These are phyloP conservation scores for Medicago ruthenica DNA, from an alignment of 306 rosid species.

Conservation along the genomic window DNA sequence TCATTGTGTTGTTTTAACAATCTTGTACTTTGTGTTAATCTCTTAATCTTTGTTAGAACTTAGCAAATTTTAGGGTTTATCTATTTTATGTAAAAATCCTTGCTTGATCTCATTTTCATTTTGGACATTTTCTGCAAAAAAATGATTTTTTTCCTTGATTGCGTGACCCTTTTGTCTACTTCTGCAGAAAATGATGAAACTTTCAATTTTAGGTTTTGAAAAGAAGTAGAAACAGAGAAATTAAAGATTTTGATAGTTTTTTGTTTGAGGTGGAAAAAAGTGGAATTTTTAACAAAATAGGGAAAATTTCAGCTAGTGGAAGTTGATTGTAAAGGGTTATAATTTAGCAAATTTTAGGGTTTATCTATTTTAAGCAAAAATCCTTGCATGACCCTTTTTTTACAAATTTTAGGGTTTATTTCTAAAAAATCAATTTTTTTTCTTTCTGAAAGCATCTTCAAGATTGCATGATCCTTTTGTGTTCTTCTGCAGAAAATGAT, in stretches of 20 bases:
- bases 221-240: constrained; percentile 27
- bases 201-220: constrained; percentile 37
- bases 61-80: not conserved
- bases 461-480: constrained; percentile 38
- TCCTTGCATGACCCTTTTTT: constrained; percentile 40
- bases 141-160: constrained; percentile 3
- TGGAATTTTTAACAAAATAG: not conserved
- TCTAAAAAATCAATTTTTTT: not conserved
- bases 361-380: constrained; percentile 4
- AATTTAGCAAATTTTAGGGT: constrained; percentile 3
- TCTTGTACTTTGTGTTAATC: constrained; percentile 7
- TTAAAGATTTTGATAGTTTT: constrained; percentile 15
- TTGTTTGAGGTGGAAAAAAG: constrained; percentile 10
- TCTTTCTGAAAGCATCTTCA: constrained; percentile 12
- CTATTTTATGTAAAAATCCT: constrained; percentile 20
- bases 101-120: constrained; percentile 43
- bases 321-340: not conserved
- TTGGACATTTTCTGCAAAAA: not conserved
- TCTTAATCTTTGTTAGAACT: not conserved
- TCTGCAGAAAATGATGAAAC: constrained; percentile 30
- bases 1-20: not conserved
- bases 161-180: constrained; percentile 37
- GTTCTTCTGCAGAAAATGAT: constrained; percentile 36
- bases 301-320: not conserved
- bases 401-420: not conserved